Evolutionary conservation across 2,329 filamentous ascomycete genomes (phyloP).

Genomic region (Zelopaecilomyces penicillatus): DNA sequence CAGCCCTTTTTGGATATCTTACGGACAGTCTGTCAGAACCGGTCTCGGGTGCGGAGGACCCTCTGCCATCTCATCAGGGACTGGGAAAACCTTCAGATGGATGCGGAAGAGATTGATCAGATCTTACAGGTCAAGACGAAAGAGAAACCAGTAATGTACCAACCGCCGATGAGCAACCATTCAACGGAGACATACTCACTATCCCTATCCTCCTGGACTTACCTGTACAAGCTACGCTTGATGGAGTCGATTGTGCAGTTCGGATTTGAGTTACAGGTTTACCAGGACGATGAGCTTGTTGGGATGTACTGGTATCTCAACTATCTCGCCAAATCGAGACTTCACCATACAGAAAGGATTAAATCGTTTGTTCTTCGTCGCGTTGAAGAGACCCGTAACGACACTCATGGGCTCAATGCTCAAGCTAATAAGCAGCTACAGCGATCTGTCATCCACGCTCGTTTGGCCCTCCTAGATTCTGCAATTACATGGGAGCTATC

Average conservation of each 20-base stretch:
- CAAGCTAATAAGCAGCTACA: conserved; percentile 35
- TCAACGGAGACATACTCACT: conserved; percentile 54
- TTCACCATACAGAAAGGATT: conserved; percentile 65
- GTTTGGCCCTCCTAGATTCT: conserved; percentile 55
- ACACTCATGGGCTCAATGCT: conserved; percentile 10
- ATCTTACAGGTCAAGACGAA: conserved; percentile 53
- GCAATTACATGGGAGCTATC: conserved; percentile 52
- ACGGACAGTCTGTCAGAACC: conserved; percentile 79
- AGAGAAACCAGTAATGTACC: conserved; percentile 50
- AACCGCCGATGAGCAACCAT: conserved; percentile 22
- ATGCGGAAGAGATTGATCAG: conserved; percentile 70
- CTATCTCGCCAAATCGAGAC: conserved; percentile 59
- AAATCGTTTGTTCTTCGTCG: conserved; percentile 50
- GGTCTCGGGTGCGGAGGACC: conserved; percentile 81
- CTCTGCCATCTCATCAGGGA: conserved; percentile 75
- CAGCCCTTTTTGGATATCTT: conserved; percentile 77
- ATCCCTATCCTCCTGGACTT: conserved; percentile 80
- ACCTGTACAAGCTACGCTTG: conserved; percentile 79
- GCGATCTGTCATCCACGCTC: conserved; percentile 46
- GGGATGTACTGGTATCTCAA: conserved; percentile 90
- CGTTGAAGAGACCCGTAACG: conserved; percentile 21
- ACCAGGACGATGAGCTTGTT: conserved; percentile 74
- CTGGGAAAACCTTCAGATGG: conserved; percentile 76
- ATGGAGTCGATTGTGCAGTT: conserved; percentile 84
- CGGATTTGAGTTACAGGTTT: conserved; percentile 89